Evolutionary conservation across 106 monocot genomes (phyloP), one percentile per base, ranked within the genome.

Genomic region (Triglochin maritima): DNA sequence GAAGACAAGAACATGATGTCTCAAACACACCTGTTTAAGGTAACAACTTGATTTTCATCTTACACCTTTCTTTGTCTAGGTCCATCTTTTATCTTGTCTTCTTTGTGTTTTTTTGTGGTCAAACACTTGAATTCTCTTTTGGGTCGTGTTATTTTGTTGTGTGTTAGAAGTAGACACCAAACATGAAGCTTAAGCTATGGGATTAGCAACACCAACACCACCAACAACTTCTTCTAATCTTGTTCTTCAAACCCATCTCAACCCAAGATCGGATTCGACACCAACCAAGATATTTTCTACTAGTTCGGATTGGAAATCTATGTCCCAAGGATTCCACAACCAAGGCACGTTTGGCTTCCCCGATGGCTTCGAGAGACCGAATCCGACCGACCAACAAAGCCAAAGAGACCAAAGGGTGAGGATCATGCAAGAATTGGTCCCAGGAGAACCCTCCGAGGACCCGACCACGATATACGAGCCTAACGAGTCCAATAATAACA

Each of bases 251-350:
- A 59, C 17, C 77, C 54, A 29, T 60, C n/a, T 56, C 68, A 54
- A 9, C 55, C 45, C 68, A 44, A 56, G 59, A 70, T 8, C 70
- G 12, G 52, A 16, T 16, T 7, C n/a, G 59, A 68, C 51, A 47
- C 42, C 76, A 10, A 57, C 65, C 7, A 44, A 5, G 69, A 29
- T 29, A 60, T 62, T 58, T 64, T 8, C 5, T 43, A 15, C 64
- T 46, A 11, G 46, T 44, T 9, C 49, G 29, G 66, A 47, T 29
- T 57, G 53, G 87, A 49, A 11, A 71, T 86, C 93, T 89, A 94
- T 94, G 94, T 89, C 94, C 81, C 84, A 89, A 66, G 89, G 84
- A 44, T 85, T 85, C 82, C 89, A 89, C 29, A 29, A 29, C 79
- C 87, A 87, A 59, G 81, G 85, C 62, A 64, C 80, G 80, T 78